Evolutionary conservation across 768 basidiomycete genomes (phyloP), one percentile per base, ranked within the genome.

Genomic region (Leccinum fibrillosum): DNA sequence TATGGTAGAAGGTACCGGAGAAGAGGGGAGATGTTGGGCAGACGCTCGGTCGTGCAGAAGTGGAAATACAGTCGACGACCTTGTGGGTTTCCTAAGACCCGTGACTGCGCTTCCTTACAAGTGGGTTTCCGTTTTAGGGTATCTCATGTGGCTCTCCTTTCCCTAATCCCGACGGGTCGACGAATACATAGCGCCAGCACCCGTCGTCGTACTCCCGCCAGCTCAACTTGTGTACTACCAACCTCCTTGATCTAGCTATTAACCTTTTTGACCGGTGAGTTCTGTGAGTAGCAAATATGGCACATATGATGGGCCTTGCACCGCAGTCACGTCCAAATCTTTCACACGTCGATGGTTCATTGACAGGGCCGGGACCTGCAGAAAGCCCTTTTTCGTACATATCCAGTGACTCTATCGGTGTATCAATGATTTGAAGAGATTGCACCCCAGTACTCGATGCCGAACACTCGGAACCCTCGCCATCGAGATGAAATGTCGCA

Each of bases 21-120:
- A 51, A 35, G 34, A 53, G 26, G 19, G 32, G 12, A 21, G 28
- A 15, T 6, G 42, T 7, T 28, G 7, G 42, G 11, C 12, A 23
- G 12, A 21, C 50, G 54, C 45, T 37, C 32, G 26, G 49, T 52
- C 39, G 56, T 49, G n/a, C 45, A 42, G 39, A 42, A 42, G 39
- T 47, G 54, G 54, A 53, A 59, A 61, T 49, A 54, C 57, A 64
- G 55, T 48, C 50, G 53, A 58, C 60, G 53, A 51, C 53, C 53
- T 53, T 63, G 61, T 53, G 62, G 62, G 56, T 64, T 57, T 58
- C 62, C 62, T 51, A 55, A 60, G 58, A 48, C 56, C 39, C 57
- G 72, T 74, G 72, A 69, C 71, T 70, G 70, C 53, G 63, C 63
- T 57, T 62, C 69, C 66, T 63, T 64, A 61, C 64, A 66, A 51